Percentiles rank a stretch among this genome's conserved stretches.
These are phyloP conservation scores for Adansonia madagascariensis DNA, from an alignment of 441 rosid genomes.

Conservation along the genomic window DNA sequence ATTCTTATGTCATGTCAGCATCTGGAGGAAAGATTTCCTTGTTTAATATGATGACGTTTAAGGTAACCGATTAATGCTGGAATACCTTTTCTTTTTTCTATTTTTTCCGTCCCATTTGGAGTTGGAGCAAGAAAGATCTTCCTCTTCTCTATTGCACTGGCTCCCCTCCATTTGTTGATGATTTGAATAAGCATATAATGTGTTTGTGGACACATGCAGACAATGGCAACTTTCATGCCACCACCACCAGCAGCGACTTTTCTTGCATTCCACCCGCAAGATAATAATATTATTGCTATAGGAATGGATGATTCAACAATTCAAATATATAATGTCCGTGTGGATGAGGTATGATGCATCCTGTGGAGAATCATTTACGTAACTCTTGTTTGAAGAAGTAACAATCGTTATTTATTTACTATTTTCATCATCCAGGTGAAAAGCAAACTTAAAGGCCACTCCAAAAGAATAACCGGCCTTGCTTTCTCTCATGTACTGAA, in stretches of 20 bases:
- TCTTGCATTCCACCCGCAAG: constrained; percentile 93
- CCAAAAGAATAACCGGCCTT: constrained; percentile 92
- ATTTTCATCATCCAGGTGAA: constrained; percentile 58
- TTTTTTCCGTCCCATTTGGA: neutral
- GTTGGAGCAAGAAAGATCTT: constrained; percentile 4
- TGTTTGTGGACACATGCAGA: constrained; percentile 49
- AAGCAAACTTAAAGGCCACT: constrained; percentile 96
- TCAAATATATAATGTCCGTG: constrained; percentile 85
- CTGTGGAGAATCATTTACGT: constrained; percentile 4
- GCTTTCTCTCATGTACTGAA: constrained; percentile 84
- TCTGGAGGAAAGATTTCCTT: constrained; percentile 90
- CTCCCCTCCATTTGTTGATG: neutral
- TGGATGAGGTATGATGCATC: constrained; percentile 69
- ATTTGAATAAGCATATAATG: constrained; percentile 7
- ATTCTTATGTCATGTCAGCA: constrained; percentile 91
- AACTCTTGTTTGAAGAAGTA: neutral
- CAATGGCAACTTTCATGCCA: constrained; percentile 84
- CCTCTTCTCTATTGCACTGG: neutral
- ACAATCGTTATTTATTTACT: constrained; percentile 7
- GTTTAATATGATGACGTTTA: constrained; percentile 92
- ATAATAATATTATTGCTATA: constrained; percentile 81
- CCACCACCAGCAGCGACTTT: constrained; percentile 92
- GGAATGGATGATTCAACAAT: constrained; percentile 89
- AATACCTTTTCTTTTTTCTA: neutral
- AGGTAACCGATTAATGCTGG: constrained; percentile 47